Percentiles rank a stretch among this genome's conserved stretches.
These are phyloP conservation scores for Fraxinus cuspidata DNA, from an alignment of 257 asterid genomes.

Conservation along the genomic window DNA sequence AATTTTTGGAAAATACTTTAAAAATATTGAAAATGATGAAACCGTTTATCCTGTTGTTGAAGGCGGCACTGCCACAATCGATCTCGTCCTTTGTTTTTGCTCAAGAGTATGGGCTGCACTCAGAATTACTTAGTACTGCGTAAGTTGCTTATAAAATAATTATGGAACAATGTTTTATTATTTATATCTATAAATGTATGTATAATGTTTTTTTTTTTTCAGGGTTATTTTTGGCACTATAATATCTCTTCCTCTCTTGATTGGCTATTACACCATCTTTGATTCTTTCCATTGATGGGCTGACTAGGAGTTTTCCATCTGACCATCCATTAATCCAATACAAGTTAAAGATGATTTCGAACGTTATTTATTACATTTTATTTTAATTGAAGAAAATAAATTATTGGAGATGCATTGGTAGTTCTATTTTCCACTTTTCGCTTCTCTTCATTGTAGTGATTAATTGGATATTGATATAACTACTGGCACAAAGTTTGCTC, in stretches of 20 bases:
- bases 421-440: no score
- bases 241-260: constrained; percentile 50
- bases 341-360: no score
- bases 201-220: constrained; percentile 21
- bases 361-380: no score
- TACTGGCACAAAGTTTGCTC: no score
- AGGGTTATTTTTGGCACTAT: constrained; percentile 63
- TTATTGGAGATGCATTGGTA: no score
- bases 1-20: not conserved
- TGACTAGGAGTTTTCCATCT: no score
- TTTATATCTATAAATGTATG: not conserved
- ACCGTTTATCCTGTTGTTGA: not conserved
- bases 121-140: constrained; percentile 57
- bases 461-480: no score
- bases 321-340: no score
- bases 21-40: no score
- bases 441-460: no score
- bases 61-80: constrained; percentile 64
- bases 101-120: constrained; percentile 61
- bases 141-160: constrained; percentile 33
- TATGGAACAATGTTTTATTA: not conserved
- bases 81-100: constrained; percentile 54
- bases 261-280: constrained; percentile 38
- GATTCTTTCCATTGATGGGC: constrained; percentile 28
- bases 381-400: no score